phyloP scores from a whole-genome alignment of 345 rosid species.

The Gossypium turneri region DNA sequence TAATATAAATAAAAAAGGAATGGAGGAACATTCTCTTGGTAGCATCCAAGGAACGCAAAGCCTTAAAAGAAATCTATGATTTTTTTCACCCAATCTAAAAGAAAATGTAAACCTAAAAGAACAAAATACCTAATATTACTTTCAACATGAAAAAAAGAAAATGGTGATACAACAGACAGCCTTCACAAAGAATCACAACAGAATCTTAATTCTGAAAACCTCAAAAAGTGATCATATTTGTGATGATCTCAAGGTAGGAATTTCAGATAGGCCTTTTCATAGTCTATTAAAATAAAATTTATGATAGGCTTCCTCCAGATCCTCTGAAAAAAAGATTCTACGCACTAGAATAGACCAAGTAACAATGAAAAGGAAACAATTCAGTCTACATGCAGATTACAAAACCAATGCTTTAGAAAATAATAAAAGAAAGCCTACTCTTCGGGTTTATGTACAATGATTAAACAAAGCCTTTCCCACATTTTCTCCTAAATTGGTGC shows the following conservation, averaged over 20 bases:
- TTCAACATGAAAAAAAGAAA: too few species aligned
- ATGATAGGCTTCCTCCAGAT: not conserved
- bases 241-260: not conserved
- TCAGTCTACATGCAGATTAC: not conserved
- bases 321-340: not conserved
- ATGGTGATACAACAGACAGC: not conserved
- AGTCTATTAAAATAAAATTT: not conserved
- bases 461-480: not conserved
- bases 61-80: not conserved
- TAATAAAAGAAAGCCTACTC: not conserved
- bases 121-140: too few species aligned
- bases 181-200: too few species aligned
- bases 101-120: too few species aligned
- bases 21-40: not conserved
- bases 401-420: not conserved
- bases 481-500: not conserved
- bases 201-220: slow-evolving; percentile 1
- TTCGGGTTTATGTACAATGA: not conserved
- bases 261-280: not conserved
- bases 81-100: too few species aligned
- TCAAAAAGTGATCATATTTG: not conserved
- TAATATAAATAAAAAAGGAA: not conserved
- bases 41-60: not conserved
- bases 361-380: not conserved
- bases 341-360: not conserved